Conservation (phyloP, 306 rosid genomes). For the Cicer arietinum region DNA sequence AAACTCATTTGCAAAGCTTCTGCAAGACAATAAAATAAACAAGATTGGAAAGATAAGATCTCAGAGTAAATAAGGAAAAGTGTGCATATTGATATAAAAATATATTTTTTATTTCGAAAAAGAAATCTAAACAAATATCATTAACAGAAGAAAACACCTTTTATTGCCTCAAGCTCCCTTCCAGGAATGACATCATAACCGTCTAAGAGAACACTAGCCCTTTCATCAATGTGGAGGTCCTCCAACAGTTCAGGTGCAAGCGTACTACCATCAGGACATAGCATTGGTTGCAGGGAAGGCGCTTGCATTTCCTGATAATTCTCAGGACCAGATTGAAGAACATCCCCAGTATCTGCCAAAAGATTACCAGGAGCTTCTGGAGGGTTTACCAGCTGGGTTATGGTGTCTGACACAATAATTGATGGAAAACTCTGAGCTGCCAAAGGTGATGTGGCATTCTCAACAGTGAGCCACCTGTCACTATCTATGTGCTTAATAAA, state of each 20-base stretch:
- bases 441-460: constrained; percentile 93
- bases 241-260: constrained; percentile 55
- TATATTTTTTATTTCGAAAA: neutral
- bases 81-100: constrained; percentile 23
- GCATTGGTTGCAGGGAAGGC: constrained; percentile 36
- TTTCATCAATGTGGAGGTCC: constrained; percentile 80
- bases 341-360: constrained; percentile 69
- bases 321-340: constrained; percentile 54
- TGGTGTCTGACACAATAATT: constrained; percentile 67
- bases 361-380: constrained; percentile 98
- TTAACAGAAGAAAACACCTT: constrained; percentile 57
- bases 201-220: constrained; percentile 72
- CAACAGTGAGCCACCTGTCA: constrained; percentile 96
- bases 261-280: constrained; percentile 46
- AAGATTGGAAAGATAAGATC: constrained; percentile 40
- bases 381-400: constrained; percentile 87
- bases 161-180: constrained; percentile 78
- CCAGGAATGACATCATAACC: constrained; percentile 86
- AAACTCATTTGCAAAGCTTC: constrained; percentile 78
- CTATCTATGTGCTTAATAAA: constrained; percentile 86
- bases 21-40: constrained; percentile 53
- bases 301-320: constrained; percentile 50
- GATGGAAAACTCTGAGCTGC: constrained; percentile 63
- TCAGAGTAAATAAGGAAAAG: neutral
- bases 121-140: constrained; percentile 28